Evolutionary conservation across 257 asterid species (phyloP).

Genomic region (Cynanchum wilfordii): DNA sequence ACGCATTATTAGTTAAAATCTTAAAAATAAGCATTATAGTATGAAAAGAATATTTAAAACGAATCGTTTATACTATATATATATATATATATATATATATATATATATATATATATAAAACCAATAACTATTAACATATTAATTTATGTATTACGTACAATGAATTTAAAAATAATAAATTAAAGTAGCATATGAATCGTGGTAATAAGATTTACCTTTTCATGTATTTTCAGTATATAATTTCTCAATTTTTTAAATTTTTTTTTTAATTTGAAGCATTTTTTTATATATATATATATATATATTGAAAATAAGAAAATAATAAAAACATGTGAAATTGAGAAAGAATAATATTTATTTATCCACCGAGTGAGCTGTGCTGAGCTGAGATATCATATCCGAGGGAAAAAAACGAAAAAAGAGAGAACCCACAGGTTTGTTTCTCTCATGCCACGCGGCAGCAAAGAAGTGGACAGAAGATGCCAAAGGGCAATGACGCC

Average conservation of each 20-base stretch:
- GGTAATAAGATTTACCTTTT: not conserved
- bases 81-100: not conserved
- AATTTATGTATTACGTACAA: not conserved
- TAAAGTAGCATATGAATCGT: not conserved
- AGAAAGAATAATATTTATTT: not conserved
- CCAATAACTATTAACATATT: not conserved
- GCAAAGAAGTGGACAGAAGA: not conserved
- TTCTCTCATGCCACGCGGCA: not conserved
- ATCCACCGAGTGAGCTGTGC: not conserved
- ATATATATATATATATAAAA: not conserved
- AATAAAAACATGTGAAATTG: not conserved
- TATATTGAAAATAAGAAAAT: not conserved
- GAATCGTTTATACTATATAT: too few relatives aligned
- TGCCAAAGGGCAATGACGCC: constrained; percentile 5
- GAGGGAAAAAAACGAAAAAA: not conserved
- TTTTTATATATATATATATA: too few relatives aligned
- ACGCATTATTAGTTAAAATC: not conserved
- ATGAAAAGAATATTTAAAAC: too few relatives aligned
- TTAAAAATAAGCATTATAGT: too few relatives aligned
- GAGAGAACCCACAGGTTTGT: not conserved
- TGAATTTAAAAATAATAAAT: not conserved
- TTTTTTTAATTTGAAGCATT: too few relatives aligned
- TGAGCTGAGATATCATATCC: not conserved
- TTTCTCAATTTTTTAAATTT: too few relatives aligned
- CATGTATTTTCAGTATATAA: not conserved